Conservation (phyloP, 2,329 filamentous ascomycete genomes). For the Macrophomina phaseolina region DNA sequence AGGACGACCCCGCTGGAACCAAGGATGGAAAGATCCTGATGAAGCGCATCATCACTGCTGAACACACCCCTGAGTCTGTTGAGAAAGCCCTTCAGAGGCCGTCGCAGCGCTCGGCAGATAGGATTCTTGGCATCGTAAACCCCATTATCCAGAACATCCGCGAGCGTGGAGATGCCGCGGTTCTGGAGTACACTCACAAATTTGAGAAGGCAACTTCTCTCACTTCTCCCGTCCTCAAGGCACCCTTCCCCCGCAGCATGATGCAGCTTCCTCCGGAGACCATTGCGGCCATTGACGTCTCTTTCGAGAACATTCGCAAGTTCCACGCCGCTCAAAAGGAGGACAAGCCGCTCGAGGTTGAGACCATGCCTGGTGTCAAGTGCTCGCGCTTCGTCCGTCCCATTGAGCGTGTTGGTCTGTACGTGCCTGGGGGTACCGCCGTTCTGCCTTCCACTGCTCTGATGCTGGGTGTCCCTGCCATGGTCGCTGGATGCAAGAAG, state of each 20-base stretch:
- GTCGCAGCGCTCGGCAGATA: conserved; percentile 92
- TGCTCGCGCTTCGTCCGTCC: conserved; percentile 92
- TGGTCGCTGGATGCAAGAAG: conserved; percentile 95
- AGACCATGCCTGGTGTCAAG: conserved; percentile 97
- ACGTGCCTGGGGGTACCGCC: conserved; percentile 93
- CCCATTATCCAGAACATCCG: conserved; percentile 92
- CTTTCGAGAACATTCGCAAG: conserved; percentile 90
- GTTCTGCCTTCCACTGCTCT: conserved; percentile 96
- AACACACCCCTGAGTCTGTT: conserved; percentile 69
- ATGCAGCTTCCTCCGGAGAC: conserved; percentile 88
- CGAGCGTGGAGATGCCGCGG: conserved; percentile 80
- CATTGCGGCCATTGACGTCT: conserved; percentile 88
- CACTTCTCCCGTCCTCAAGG: conserved; percentile 84
- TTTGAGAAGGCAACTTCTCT: conserved; percentile 96
- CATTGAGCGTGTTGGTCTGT: conserved; percentile 95
- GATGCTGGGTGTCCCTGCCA: conserved; percentile 96
- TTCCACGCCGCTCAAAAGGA: conserved; percentile 94
- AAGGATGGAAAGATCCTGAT: conserved; percentile 73
- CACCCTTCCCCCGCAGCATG: conserved; percentile 82
- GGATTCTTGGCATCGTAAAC: conserved; percentile 86
- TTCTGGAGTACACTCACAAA: conserved; percentile 94
- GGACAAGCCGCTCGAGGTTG: conserved; percentile 79
- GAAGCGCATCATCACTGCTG: conserved; percentile 75
- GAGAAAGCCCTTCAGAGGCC: conserved; percentile 80
- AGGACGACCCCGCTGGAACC: conserved; percentile 56